Evolutionary conservation across 345 rosid species (phyloP), one percentile per base, ranked within the genome.

Genomic region (Brassica incana): DNA sequence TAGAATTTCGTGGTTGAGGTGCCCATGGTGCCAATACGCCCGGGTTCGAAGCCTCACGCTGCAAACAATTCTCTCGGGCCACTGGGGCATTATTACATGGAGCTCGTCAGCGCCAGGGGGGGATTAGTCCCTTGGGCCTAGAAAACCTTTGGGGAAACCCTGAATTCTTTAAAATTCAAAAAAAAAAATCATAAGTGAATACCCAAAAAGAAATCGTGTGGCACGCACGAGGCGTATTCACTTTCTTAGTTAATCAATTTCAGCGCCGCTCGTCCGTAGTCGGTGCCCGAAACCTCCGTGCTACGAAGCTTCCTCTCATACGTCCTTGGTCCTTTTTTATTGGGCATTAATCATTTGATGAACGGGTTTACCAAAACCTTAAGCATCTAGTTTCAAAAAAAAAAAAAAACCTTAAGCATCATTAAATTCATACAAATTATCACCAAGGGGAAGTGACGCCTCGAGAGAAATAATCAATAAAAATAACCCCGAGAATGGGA

Each of bases 211-310:
- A 61, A 61, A 27, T 90, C 87, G 77, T 83, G 82, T 70, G 72
- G 71, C 30, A 5, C 54, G 65, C 89, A 81, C 81, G 86, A 82
- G 85, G 79, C 79, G 15, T 52, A 71, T 74, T 38, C 65, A 5
- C 63, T 45, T 73, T 66, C 60, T 15, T 43, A 59, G 65, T 18
- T 32, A 58, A 65, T 66, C 29, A 71, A 56, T 38, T 59, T 65
- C 10, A 63, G 76, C 80, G 83, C 80, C 83, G 83, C 54, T 64
- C 62, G 72, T 79, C 82, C 79, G 76, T 67, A 80, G 88, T 81
- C 87, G 90, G 90, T 81, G 88, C 79, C 86, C 64, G 60, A 82
- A 77, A 79, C 76, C 81, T 75, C 35, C 74, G n/a, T 67, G 71
- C 43, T 63, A 77, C 69, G 89, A 86, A 88, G 82, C 81, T 82